Evolutionary conservation across 345 rosid species (phyloP).

Genomic region (Salix koriyanagi): DNA sequence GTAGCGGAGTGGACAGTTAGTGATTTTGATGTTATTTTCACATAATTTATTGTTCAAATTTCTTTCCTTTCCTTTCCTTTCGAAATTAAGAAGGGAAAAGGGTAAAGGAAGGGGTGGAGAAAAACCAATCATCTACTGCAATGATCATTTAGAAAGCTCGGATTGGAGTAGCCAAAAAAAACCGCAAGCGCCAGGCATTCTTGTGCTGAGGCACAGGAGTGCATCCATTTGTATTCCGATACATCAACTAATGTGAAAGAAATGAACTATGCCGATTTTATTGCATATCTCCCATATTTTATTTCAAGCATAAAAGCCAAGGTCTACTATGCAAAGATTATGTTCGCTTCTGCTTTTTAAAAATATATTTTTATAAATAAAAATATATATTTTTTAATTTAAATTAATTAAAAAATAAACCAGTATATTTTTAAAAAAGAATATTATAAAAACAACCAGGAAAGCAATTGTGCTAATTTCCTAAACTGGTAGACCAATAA

Average conservation of each 20-base stretch:
- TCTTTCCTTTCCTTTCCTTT: background rate
- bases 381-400: no score
- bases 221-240: constrained; percentile 1
- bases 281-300: no score
- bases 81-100: background rate
- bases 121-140: background rate
- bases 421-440: no score
- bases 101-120: background rate
- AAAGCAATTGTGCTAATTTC: no score
- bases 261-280: no score
- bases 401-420: no score
- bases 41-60: background rate
- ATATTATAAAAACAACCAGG: no score
- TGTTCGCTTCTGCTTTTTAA: no score
- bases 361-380: no score
- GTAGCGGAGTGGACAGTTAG: constrained; percentile 27
- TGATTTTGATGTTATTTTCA: constrained; percentile 27
- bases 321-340: no score
- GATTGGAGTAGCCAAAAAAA: constrained; percentile 1
- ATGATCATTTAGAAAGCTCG: background rate
- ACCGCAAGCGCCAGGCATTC: constrained; percentile 15
- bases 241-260: background rate
- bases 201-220: background rate
- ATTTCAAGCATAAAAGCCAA: no score
- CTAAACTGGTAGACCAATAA: no score